Base-by-base conservation (phyloP, 2,329 filamentous ascomycete genomes). In the Zelopaecilomyces penicillatus region DNA sequence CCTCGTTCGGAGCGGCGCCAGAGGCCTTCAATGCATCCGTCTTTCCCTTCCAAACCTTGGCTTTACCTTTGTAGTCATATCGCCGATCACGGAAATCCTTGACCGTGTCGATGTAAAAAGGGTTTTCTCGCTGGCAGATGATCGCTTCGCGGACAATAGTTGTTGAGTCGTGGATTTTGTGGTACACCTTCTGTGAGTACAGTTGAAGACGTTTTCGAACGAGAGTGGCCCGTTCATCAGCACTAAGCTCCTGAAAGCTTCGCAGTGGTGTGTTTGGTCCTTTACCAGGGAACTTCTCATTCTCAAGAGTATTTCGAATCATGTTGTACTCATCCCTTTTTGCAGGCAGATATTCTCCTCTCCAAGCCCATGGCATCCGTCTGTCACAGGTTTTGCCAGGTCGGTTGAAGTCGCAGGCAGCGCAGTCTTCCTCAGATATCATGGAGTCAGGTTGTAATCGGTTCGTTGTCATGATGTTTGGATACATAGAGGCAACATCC, bases 381-480 rank as follows among this genome's bases (percentile, higher is more conserved):
- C 93, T 78, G 67, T 98, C 93, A 60, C 93, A 98, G 1, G 89
- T 97, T 67, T 98, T 98, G 30, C 93, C 93, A 1, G 93, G 93
- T 37, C 93, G 76, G 55, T 98, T 98, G 73, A 98, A 98, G 63
- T 98, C 94, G 65, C 94, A 98, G 8, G 93, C 90, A 3, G 93
- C 93, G 58, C 94, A 98, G 57, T 95, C 88, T 0, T 90, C 87
- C 62, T 98, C 94, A 39, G 91, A 74, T 43, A 98, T 94, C 89
- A 98, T 95, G n/a, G 93, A 97, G 64, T 98, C 93, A 0, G 93
- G 93, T 56, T 98, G 93, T 39, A 98, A 67, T 63, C 93, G 85
- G 64, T 98, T 98, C 1, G 93, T 98, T 2, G 94, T 98, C 94
- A 98, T 98, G 63, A 98, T 98, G 65, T 98, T 98, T 7, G 93